Base-by-base conservation (phyloP, 306 rosid species). In the cucumber (Cucumis sativus) region DNA sequence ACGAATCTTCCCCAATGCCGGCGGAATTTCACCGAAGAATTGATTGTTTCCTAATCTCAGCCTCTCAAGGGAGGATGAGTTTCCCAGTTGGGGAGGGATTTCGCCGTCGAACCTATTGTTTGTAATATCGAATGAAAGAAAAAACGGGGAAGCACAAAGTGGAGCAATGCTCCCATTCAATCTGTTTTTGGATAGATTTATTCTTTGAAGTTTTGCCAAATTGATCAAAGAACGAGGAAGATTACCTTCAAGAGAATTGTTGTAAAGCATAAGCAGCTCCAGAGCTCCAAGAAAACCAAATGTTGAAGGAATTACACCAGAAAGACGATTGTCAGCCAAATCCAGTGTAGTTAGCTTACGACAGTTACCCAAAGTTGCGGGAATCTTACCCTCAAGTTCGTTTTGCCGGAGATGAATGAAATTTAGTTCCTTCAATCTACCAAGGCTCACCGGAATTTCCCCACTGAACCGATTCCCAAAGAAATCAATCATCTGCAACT, bases 221-320 rank as follows among this genome's bases (percentile, higher is more conserved):
- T 81, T 69, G 82, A 80, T 81, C 76, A 95, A 83, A 51, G 87
- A 82, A 77, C 62, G 84, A 83, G 99, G 97, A 56, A 92, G 93
- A 82, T 80, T 85, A 86, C 99, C 99, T 91, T 90, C 92, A 55
- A 95, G 97, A 11, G 99, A 88, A 52, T 95, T 95, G 89, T 95
- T 95, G 87, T 95, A 95, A 10, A 95, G 89, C 99, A 95, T 90
- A 75, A 95, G 83, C 86, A 86, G 84, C 79, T 92, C 86, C 83
- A 95, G 66, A 20, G 86, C 82, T 67, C 30, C 15, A 58, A 95
- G 84, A 72, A 78, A 84, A 62, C 92, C 97, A 49, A 95, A 79
- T 3, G 92, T 87, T 17, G 82, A 69, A 51, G 99, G 97, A 83
- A 95, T 85, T 25, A 84, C 88, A 28, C 97, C 93, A 3, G 93